phyloP scores from a whole-genome alignment of 2,329 filamentous ascomycete species.

The Fusarium sp. region DNA sequence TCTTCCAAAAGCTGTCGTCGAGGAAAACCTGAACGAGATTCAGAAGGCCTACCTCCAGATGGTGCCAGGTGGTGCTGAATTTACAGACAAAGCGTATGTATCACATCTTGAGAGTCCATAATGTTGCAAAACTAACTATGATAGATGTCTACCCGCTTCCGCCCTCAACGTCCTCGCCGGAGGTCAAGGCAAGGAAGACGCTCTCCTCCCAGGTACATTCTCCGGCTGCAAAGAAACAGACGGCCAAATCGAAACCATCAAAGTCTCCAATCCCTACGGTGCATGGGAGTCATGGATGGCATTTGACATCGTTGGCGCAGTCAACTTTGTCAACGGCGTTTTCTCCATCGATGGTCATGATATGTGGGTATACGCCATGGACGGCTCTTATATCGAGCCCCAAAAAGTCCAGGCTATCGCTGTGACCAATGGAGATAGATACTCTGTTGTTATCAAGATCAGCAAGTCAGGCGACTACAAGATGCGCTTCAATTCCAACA shows the following conservation, averaged over 20 bases:
- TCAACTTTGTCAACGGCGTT: conserved; percentile 59
- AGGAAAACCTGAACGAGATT: conserved; percentile 50
- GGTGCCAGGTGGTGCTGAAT: conserved; percentile 45
- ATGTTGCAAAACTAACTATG: conserved; percentile 1
- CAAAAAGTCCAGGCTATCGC: conserved; percentile 61
- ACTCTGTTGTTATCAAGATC: conserved; percentile 63
- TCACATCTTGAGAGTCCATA: accelerated
- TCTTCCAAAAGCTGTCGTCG: conserved; percentile 58
- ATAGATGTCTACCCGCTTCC: conserved; percentile 50
- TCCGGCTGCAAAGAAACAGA: conserved; percentile 61
- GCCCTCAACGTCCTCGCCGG: conserved; percentile 54
- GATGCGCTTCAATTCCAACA: conserved; percentile 64
- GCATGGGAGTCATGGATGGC: conserved; percentile 59
- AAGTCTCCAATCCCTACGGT: conserved; percentile 52
- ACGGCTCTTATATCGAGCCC: conserved; percentile 66
- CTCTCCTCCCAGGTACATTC: conserved; percentile 59
- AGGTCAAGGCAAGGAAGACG: conserved; percentile 50
- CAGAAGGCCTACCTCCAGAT: conserved; percentile 50
- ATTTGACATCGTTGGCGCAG: conserved; percentile 66
- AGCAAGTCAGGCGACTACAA: conserved; percentile 63
- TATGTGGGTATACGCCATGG: conserved; percentile 66
- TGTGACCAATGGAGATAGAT: conserved; percentile 64
- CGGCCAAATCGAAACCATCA: conserved; percentile 58
- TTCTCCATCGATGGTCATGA: conserved; percentile 65
- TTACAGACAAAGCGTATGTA: conserved; percentile 59